A percentile compares a stretch with the other conserved stretches of the same genome.
These are phyloP conservation scores for Pseudognaphalium luteoalbum DNA, from an alignment of 129 eudicot genomes.

Conservation along the genomic window DNA sequence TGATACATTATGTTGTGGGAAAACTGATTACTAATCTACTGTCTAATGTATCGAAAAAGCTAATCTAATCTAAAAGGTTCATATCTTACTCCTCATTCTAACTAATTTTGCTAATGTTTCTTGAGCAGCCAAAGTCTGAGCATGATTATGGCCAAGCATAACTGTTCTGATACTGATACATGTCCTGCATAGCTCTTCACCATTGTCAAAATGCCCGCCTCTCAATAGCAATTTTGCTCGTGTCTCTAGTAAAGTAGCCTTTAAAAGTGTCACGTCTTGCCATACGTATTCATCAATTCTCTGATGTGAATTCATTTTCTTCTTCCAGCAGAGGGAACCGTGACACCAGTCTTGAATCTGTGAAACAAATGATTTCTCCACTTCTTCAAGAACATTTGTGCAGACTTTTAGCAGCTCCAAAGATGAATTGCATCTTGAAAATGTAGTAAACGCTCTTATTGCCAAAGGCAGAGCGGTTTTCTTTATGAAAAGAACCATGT, in stretches of 20 bases:
- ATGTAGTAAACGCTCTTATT: constrained; percentile 63
- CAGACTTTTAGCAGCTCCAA: constrained; percentile 81
- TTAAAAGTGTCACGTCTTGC: constrained; percentile 87
- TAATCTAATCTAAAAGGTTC: constrained; percentile 23
- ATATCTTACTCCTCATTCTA: constrained; percentile 85
- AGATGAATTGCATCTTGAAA: constrained; percentile 82
- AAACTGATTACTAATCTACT: constrained; percentile 39
- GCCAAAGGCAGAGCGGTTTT: constrained; percentile 76
- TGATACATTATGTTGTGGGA: constrained; percentile 36
- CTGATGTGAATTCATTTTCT: constrained; percentile 53
- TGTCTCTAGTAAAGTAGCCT: constrained; percentile 81
- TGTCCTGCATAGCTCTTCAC: constrained; percentile 83
- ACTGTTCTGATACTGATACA: constrained; percentile 93
- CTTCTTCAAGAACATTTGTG: constrained; percentile 89
- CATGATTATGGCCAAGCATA: constrained; percentile 91
- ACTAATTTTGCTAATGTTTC: constrained; percentile 89
- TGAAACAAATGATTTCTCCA: constrained; percentile 77
- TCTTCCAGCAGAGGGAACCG: constrained; percentile 87
- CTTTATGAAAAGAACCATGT: constrained; percentile 79
- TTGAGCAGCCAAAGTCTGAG: constrained; percentile 89
- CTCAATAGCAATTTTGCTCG: constrained; percentile 76
- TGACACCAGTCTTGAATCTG: constrained; percentile 90
- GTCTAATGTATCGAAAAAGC: constrained; percentile 10
- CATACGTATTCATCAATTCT: constrained; percentile 82
- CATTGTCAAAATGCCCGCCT: constrained; percentile 83